Conservation (phyloP, 345 rosid species). For the Gossypium turneri region DNA sequence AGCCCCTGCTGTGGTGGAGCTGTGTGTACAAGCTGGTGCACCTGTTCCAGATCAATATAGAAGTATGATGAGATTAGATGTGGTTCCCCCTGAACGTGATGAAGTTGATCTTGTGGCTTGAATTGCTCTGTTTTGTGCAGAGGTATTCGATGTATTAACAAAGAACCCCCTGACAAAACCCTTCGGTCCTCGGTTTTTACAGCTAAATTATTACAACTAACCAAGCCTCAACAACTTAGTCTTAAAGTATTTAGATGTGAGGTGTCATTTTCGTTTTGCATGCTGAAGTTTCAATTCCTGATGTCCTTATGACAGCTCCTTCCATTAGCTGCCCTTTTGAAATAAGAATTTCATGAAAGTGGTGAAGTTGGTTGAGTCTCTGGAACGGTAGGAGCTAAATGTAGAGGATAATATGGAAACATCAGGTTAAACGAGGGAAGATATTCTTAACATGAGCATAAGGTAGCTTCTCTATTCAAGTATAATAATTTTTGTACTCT, state of each 20-base stretch:
- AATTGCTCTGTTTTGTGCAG: slow-evolving; percentile 14
- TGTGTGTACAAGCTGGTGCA: slow-evolving; percentile 73
- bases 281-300: background rate
- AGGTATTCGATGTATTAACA: background rate
- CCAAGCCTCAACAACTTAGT: background rate
- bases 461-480: background rate
- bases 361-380: background rate
- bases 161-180: background rate
- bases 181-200: background rate
- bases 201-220: background rate
- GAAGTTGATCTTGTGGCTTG: slow-evolving; percentile 77
- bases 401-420: background rate
- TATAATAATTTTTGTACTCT: background rate
- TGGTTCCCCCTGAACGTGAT: slow-evolving; percentile 68
- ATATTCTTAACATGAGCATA: background rate
- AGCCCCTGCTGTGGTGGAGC: slow-evolving; percentile 83
- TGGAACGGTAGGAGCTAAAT: background rate
- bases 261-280: background rate
- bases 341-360: background rate
- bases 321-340: background rate
- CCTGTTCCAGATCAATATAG: slow-evolving; percentile 55
- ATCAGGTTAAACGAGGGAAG: background rate
- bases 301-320: background rate
- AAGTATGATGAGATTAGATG: slow-evolving; percentile 91
- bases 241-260: background rate